Percentiles rank a stretch among this genome's conserved stretches.
Evolutionary conservation across 2,329 filamentous ascomycete genomes (phyloP).

Genomic region (Catunica adiposa): DNA sequence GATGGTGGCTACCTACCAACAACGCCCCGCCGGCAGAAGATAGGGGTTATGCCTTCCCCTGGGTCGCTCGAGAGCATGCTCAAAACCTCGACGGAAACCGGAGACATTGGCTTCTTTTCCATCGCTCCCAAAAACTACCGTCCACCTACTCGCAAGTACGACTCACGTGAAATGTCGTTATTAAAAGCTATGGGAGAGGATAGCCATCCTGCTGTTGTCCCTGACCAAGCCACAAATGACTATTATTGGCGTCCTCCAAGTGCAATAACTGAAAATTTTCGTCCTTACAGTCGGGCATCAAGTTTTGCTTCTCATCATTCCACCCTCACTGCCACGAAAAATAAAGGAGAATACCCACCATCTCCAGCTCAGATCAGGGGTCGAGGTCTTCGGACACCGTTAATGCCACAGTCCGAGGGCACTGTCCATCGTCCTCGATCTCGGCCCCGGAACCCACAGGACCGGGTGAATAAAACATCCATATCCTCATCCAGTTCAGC

Average conservation of each 20-base stretch:
- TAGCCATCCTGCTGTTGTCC: constrained; percentile 8
- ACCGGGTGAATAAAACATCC: no score
- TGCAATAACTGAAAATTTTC: not conserved
- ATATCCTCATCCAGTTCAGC: not conserved
- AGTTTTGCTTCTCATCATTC: constrained; percentile 1
- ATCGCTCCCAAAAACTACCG: constrained; percentile 25
- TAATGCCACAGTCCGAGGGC: not conserved
- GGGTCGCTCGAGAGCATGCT: constrained; percentile 47
- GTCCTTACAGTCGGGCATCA: constrained; percentile 8
- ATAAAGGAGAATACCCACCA: not conserved
- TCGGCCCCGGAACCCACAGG: constrained; percentile 1
- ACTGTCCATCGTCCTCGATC: not conserved
- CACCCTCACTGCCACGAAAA: not conserved
- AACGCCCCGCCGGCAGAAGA: constrained; percentile 12
- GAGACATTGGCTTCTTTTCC: constrained; percentile 46
- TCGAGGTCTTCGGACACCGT: not conserved
- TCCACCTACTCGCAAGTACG: constrained; percentile 8
- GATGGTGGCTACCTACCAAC: constrained; percentile 11
- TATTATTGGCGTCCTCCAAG: constrained; percentile 1
- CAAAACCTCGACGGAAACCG: constrained; percentile 48
- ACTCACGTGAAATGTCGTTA: constrained; percentile 10
- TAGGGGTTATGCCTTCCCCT: constrained; percentile 28
- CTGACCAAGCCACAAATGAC: constrained; percentile 1
- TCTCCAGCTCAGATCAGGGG: constrained; percentile 5
- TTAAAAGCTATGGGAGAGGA: constrained; percentile 12